phyloP scores from a whole-genome alignment of 148 eudicot species.

The Rheum nobile region DNA sequence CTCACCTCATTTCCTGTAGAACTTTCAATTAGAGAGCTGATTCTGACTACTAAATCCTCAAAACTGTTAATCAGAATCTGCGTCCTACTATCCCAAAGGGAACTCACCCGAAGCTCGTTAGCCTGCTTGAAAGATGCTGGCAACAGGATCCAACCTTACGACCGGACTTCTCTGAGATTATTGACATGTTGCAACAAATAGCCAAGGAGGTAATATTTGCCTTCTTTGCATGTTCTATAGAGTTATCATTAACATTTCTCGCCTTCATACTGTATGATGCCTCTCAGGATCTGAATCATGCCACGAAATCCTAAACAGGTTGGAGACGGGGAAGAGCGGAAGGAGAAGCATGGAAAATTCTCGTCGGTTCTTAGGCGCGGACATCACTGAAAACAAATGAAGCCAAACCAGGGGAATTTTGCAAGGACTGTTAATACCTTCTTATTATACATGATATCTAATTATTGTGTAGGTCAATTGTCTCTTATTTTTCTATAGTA shows the following conservation, averaged over 20 bases:
- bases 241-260: not conserved
- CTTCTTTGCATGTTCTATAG: not conserved
- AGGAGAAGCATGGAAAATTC: constrained; percentile 73
- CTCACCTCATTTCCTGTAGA: not conserved
- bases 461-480: constrained; percentile 1
- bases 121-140: constrained; percentile 98
- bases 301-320: constrained; percentile 38
- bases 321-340: constrained; percentile 63
- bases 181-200: constrained; percentile 49
- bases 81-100: constrained; percentile 85
- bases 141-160: constrained; percentile 72
- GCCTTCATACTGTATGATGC: not conserved
- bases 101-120: constrained; percentile 55
- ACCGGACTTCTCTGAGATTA: constrained; percentile 84
- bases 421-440: constrained; percentile 3
- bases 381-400: constrained; percentile 29
- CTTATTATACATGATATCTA: constrained; percentile 3
- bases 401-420: not conserved
- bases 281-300: not conserved
- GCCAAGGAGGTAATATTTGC: constrained; percentile 50
- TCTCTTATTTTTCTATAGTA: not conserved
- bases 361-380: constrained; percentile 72
- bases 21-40: not conserved
- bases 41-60: not conserved
- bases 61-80: constrained; percentile 37